phyloP scores from a whole-genome alignment of 129 eudicot genomes.

The Arctium minus region DNA sequence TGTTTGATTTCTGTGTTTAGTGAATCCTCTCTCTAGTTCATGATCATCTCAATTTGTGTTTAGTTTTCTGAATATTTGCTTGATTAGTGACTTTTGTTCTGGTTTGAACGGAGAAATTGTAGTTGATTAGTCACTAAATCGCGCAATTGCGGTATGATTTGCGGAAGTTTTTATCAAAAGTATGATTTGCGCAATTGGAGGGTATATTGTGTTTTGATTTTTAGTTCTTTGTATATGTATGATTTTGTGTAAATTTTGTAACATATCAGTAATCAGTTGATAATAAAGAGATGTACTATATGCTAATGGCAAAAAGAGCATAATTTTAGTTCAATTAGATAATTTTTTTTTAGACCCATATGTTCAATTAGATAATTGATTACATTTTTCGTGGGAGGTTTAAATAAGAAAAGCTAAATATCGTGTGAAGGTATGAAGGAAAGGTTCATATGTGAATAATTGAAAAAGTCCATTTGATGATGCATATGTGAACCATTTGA shows the following conservation, averaged over 20 bases:
- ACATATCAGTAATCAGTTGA: background rate
- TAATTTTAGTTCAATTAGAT: background rate
- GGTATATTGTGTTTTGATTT: background rate
- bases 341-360: too few species aligned
- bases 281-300: background rate
- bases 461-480: background rate
- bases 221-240: background rate
- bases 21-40: background rate
- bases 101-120: background rate
- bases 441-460: background rate
- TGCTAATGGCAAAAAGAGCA: background rate
- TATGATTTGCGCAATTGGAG: background rate
- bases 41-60: background rate
- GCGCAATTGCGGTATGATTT: background rate
- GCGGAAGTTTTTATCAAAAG: background rate
- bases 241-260: background rate
- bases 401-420: background rate
- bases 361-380: background rate
- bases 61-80: background rate
- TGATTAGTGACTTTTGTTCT: background rate
- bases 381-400: background rate
- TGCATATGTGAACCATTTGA: background rate
- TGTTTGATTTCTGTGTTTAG: background rate
- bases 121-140: constrained; percentile 1
- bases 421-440: background rate